A percentile compares a stretch with the other conserved stretches of the same genome.
These are phyloP conservation scores for Epichloe bromicola DNA, from an alignment of 2,329 filamentous ascomycete species.

Conservation along the genomic window DNA sequence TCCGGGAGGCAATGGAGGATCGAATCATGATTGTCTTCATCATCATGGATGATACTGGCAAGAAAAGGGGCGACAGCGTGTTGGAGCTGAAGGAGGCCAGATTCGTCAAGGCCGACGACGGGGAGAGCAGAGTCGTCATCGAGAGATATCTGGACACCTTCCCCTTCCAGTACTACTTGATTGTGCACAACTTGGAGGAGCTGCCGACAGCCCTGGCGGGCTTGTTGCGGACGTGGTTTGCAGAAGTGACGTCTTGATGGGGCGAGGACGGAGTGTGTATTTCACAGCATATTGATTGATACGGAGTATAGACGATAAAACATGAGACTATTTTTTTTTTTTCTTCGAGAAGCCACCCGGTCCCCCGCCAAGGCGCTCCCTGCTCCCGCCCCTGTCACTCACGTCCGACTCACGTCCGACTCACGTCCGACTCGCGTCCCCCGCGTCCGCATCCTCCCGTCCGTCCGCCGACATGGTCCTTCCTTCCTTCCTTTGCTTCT, in stretches of 20 bases:
- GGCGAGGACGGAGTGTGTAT: too few relatives aligned
- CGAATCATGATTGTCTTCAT: conserved; percentile 98
- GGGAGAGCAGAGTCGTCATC: conserved; percentile 60
- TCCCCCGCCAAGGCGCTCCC: too few relatives aligned
- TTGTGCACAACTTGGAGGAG: conserved; percentile 85
- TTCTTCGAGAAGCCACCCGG: too few relatives aligned
- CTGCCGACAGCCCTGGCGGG: conserved; percentile 79
- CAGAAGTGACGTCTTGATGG: conserved; percentile 42
- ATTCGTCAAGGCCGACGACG: conserved; percentile 53
- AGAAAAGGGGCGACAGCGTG: conserved; percentile 50
- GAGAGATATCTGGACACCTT: conserved; percentile 90
- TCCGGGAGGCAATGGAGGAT: conserved; percentile 82
- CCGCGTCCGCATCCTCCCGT: too few relatives aligned
- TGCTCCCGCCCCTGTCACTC: too few relatives aligned
- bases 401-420: too few relatives aligned
- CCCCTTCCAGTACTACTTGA: conserved; percentile 92
- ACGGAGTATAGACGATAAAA: neutral
- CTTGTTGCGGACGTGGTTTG: conserved; percentile 91
- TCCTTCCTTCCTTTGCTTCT: neutral
- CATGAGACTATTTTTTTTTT: too few relatives aligned
- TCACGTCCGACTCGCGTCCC: too few relatives aligned
- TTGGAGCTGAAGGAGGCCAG: conserved; percentile 78
- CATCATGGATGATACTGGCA: conserved; percentile 61
- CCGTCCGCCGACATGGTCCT: too few relatives aligned
- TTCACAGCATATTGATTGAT: neutral